phyloP scores from a whole-genome alignment of 768 basidiomycete species.

The Boletellus ananas region DNA sequence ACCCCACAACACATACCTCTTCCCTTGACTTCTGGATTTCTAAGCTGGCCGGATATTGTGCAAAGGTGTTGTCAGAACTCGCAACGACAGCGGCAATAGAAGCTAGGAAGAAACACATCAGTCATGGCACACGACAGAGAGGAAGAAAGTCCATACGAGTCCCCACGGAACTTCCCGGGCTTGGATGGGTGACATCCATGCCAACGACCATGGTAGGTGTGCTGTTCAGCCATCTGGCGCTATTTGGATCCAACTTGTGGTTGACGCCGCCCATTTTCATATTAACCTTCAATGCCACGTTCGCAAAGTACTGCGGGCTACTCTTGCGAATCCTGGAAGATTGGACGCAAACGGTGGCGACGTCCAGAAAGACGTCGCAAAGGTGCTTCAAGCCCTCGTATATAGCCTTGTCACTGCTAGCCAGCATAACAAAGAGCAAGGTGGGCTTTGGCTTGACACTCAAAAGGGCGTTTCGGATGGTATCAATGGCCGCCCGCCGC shows the following conservation, averaged over 20 bases:
- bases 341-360: constrained; percentile 70
- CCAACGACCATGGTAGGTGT: constrained; percentile 52
- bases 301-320: constrained; percentile 50
- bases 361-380: constrained; percentile 47
- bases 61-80: constrained; percentile 41
- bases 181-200: constrained; percentile 75
- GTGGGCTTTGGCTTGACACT: constrained; percentile 38
- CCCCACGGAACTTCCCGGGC: constrained; percentile 59
- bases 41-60: constrained; percentile 49
- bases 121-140: neutral
- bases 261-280: constrained; percentile 55
- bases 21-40: constrained; percentile 57
- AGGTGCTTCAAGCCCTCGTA: constrained; percentile 52
- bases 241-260: constrained; percentile 41
- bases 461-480: constrained; percentile 42
- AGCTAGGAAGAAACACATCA: constrained; percentile 20
- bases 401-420: constrained; percentile 44
- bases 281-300: constrained; percentile 53
- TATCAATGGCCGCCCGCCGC: constrained; percentile 45
- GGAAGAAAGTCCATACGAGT: constrained; percentile 32
- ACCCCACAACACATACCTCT: constrained; percentile 44
- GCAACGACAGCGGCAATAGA: constrained; percentile 55
- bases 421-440: constrained; percentile 45
- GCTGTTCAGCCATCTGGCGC: constrained; percentile 35
- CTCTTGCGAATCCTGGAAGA: constrained; percentile 66